Evolutionary conservation across 139 green algal species (phyloP), one percentile per base, ranked within the genome.

Genomic region (Bryopsis sp.): DNA sequence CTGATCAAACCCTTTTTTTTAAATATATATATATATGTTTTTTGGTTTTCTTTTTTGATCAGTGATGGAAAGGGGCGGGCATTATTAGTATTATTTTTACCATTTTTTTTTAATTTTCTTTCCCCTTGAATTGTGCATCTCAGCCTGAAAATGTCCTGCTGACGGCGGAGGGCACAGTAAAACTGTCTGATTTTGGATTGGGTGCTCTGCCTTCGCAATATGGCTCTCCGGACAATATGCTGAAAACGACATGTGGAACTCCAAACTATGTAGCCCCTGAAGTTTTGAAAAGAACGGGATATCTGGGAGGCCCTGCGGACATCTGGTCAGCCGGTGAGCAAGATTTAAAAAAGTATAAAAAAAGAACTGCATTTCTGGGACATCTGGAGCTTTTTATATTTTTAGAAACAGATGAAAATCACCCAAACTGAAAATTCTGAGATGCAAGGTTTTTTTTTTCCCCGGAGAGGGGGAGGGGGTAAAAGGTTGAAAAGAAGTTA

Each of bases 191-290:
- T 50, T 89, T 89, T 77, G 82, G 82, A 32, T 60, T 89, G 68
- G 78, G 74, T 3, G 57, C 70, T 1, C 62, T 86, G 39, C 39
- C 35, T n/a, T 37, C 73, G 6, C 5, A 38, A 31, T 6, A 4
- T 35, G 50, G 15, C 4, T 2, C 47, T 39, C 8, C 34, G 1
- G 60, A 67, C 28, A 74, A 60, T 37, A 39, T 87, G 33, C 70
- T 92, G 34, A 74, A 70, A 26, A 92, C 86, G 0, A 81, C 74
- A 0, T 92, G 86, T 64, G 86, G 86, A 48, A 92, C 86, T 1
- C 86, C 86, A 28, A 89, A 92, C 71, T 92, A 92, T 60, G 81
- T 84, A 15, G 86, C 86, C 11, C 86, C 86, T 2, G 85, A 92
- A 74, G 85, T 92, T 3, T 72, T 89, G 34, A 34, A 50, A 22